A percentile compares a stretch with the other conserved stretches of the same genome.
Evolutionary conservation across 371 early-diverging fungal species (phyloP).

Genomic region (Encephalitozoon intestinalis): DNA sequence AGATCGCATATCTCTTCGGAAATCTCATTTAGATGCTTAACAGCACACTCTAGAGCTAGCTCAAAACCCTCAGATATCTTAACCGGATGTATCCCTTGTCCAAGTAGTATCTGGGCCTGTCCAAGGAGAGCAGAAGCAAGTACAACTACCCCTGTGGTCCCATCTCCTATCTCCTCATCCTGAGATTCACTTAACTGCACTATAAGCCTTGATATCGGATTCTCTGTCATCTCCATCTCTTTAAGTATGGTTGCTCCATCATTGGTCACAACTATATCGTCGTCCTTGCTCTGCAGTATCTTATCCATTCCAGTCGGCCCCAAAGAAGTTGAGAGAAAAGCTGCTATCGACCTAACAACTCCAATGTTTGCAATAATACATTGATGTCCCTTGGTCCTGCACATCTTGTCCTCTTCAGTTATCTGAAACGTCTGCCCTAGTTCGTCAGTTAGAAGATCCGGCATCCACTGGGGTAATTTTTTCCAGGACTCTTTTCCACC

Average conservation of each 20-base stretch:
- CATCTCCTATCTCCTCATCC: constrained; percentile 99
- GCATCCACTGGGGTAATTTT: constrained; percentile 23
- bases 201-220: constrained; percentile 91
- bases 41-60: constrained; percentile 80
- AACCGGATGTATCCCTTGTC: constrained; percentile 94
- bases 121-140: constrained; percentile 92
- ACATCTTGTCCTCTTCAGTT: constrained; percentile 10
- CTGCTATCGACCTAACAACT: constrained; percentile 86
- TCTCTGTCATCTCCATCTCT: constrained; percentile 87
- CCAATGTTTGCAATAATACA: constrained; percentile 70
- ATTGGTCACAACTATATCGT: constrained; percentile 96
- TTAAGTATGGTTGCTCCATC: constrained; percentile 99
- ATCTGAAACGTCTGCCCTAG: constrained; percentile 46
- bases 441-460: constrained; percentile 43
- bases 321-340: constrained; percentile 88
- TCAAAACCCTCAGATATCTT: constrained; percentile 96
- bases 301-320: constrained; percentile 98
- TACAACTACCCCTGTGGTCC: constrained; percentile 97
- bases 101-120: constrained; percentile 83
- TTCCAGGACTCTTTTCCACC: not conserved
- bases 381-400: constrained; percentile 15
- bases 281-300: constrained; percentile 93
- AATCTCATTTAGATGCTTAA: constrained; percentile 75
- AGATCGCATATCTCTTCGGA: constrained; percentile 66
- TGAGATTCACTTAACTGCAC: constrained; percentile 92